Evolutionary conservation across 2,329 filamentous ascomycete species (phyloP), one percentile per base, ranked within the genome.

Genomic region (Daldinia eschscholtzii): DNA sequence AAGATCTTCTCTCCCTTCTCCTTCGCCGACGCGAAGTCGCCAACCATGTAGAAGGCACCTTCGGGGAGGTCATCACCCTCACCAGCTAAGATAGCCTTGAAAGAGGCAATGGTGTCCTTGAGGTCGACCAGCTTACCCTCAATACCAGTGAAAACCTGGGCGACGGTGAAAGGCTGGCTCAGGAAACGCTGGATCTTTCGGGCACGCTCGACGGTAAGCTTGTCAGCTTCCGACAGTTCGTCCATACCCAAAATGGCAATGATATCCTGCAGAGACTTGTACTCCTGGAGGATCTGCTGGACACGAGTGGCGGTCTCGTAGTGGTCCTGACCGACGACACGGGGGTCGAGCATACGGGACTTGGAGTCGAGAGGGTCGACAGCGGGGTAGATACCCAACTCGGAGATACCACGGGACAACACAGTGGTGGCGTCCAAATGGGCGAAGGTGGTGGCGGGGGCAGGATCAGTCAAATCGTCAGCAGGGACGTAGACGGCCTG

Each of bases 211-310:
- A 99, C 96, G 79, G 96, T 98, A 80, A 99, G 91, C 92, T 99
- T 98, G 86, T 99, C 96, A 79, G 93, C 92, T 89, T 98, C 96
- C 74, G 96, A 98, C 86, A 99, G 87, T 84, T 99, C 96, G 85
- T 99, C 96, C 96, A 99, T 98, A 92, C 95, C 95, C 83, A 98
- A 87, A 94, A 99, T 99, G 85, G 96, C 96, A 89, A 98, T 98
- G 91, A 99, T 99, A 88, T 99, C 96, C 88, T 99, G 96, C 77
- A 99, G 93, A 74, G 95, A 98, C 93, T 98, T 98, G 93, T 99
- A 99, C 89, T 98, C 96, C 88, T 99, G 96, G 83, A 99, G 92
- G 86, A 98, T 98, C 88, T 97, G 94, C 89, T 99, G 96, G 81
- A 99, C 96, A 79, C 91, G 91, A 83, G 92, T 93, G 83, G 96